Evolutionary conservation across 345 rosid genomes (phyloP), one percentile per base, ranked within the genome.

Genomic region (Linum lewisii): DNA sequence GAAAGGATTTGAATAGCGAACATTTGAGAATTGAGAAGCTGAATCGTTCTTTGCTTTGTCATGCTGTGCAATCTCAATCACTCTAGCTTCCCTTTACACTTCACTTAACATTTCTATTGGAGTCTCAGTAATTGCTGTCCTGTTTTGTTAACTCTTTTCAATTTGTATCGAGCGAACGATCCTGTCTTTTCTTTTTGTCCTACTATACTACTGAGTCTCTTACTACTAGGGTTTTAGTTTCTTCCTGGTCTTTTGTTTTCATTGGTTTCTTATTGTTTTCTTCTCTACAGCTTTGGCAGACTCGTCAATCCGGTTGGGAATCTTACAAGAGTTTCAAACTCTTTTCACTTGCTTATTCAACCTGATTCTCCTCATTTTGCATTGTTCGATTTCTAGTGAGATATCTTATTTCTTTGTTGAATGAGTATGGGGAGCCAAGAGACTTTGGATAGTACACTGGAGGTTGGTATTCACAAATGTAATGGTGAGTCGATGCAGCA

Each of bases 341-440:
- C 10, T 11, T 34, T 34, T 34, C 38, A 34, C 10, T 6, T 5
- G 38, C n/a, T 34, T 6, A 11, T 11, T 34, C 38, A 34, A 34
- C 38, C 7, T 34, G 38, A 34, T 34, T 34, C 38, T 5, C 38
- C 38, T 5, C 10, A 34, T 34, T 11, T 34, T 34, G 38, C 38
- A 34, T 34, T 11, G 38, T 34, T 34, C 1, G 38, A 34, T 1
- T 1, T 34, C 38, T 34, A 11, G 38, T 34, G 38, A 34, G 5
- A 34, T 34, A 34, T 34, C 1, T 5, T 34, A 1, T 11, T 16
- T 42, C 47, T 42, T 42, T 7, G 47, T 69, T 18, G 50, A 32
- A 63, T 62, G 66, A 57, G 58, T 26, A 73, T 69, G 83, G 79
- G 65, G 67, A 64, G 60, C 21, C 57, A 23, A 23, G 59, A 51